A percentile compares a stretch with the other conserved stretches of the same genome.
Conservation (phyloP, 2,329 filamentous ascomycete species). For the Pseudocercospora fijiensis region DNA sequence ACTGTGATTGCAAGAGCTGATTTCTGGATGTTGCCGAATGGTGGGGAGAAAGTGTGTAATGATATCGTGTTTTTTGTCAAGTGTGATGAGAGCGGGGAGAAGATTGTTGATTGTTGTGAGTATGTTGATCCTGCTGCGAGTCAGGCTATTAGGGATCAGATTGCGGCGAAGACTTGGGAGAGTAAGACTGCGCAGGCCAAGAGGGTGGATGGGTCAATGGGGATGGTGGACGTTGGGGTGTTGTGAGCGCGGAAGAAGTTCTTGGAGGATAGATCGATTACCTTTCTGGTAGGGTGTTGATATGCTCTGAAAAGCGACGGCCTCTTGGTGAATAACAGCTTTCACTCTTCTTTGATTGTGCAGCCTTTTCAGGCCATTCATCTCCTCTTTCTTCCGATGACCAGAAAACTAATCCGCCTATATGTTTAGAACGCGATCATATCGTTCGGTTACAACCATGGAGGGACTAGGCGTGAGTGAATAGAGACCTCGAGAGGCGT, state of each 20-base stretch:
- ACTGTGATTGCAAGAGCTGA: conserved; percentile 20
- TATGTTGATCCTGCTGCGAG: conserved; percentile 26
- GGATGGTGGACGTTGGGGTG: background rate
- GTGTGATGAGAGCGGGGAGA: conserved; percentile 18
- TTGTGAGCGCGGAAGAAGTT: background rate
- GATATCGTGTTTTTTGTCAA: conserved; percentile 24
- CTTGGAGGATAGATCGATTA: background rate
- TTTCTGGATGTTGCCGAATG: conserved; percentile 23
- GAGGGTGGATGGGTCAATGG: conserved; percentile 7
- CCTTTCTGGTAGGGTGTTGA: background rate
- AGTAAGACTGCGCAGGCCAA: background rate
- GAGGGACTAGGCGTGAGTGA: too few species aligned
- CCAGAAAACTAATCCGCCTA: too few species aligned
- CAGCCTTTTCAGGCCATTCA: too few species aligned
- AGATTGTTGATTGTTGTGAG: conserved; percentile 20
- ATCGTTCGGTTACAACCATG: too few species aligned
- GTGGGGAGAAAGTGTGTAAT: conserved; percentile 20
- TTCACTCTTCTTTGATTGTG: too few species aligned
- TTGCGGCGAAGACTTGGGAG: conserved; percentile 19
- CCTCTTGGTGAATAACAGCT: too few species aligned
- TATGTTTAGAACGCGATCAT: too few species aligned
- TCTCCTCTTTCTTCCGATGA: too few species aligned
- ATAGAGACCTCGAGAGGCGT: too few species aligned
- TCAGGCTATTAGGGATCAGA: conserved; percentile 19
- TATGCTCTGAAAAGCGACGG: too few species aligned